Base-by-base conservation (phyloP, 2,329 filamentous ascomycete species). In the Dactylellina haptotyla region DNA sequence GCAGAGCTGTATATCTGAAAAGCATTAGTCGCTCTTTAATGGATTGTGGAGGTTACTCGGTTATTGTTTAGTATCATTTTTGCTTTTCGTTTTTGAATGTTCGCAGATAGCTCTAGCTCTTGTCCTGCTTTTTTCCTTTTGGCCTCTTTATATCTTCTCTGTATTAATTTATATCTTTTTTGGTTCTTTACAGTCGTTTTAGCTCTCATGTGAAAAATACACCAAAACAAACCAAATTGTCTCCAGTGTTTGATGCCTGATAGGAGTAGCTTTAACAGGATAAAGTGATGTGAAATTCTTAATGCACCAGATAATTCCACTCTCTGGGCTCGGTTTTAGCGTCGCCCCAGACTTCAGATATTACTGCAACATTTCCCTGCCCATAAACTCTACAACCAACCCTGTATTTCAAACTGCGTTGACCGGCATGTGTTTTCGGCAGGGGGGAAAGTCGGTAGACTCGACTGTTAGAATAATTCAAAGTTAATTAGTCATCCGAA, bases 21-120 rank as follows among this genome's bases (percentile, higher is more conserved):
- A 4, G 18, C 12, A 10, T n/a, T 41, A 41, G 58, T 71, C 66
- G 66, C 66, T 71, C 57, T 48, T 63, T 71, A 71, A 71, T 64
- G 66, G 66, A 23, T n/a, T 16, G 66, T 16, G 28, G 39, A 41
- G 32, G 45, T 8, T 39, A 20, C 23, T 54, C 37, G 9, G 6
- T 39, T 54, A 16, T 54, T 25, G 26, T 28, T 53, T 54, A n/a
- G 8, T 16, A 20, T 10, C 20, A 25, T 54, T 54, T 2, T 50
- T n/a, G 4, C 3, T 16, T 26, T 28, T 18, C 25, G 9, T 46
- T 3, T 20, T 34, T 34, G 32, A 23, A n/a, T n/a, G n/a, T n/a
- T n/a, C n/a, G n/a, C n/a, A n/a, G 4, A 10, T 18, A 18, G 18
- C 43, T 18, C 14, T 46, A 28, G 23, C 23, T 30, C 46, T 30